A percentile compares a stretch with the other conserved stretches of the same genome.
Evolutionary conservation across 345 rosid species (phyloP).

Genomic region (Microcos paniculata): DNA sequence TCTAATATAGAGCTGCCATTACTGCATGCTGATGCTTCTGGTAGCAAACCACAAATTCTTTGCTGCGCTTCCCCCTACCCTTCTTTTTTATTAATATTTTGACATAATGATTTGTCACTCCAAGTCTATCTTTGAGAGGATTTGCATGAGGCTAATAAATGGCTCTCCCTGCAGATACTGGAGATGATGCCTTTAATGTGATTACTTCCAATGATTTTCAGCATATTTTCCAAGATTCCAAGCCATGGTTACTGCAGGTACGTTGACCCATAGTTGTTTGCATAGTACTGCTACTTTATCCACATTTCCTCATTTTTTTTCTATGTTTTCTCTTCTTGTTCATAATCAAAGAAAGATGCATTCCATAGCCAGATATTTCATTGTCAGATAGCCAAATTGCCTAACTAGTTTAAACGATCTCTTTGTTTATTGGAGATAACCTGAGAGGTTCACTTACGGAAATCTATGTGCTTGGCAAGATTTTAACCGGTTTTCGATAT

Average conservation of each 20-base stretch:
- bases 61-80: no score
- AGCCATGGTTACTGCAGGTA: slow-evolving; percentile 84
- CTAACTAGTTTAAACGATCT: neutral
- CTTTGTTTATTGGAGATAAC: neutral
- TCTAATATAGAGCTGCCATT: slow-evolving; percentile 57
- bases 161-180: slow-evolving; percentile 35
- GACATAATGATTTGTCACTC: neutral
- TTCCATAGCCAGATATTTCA: neutral
- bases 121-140: neutral
- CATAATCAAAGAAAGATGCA: neutral
- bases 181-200: slow-evolving; percentile 42
- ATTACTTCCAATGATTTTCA: slow-evolving; percentile 54
- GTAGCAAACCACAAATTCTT: slow-evolving; percentile 54
- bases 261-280: neutral
- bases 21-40: slow-evolving; percentile 53
- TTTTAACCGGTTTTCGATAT: neutral
- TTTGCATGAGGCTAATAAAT: slow-evolving; percentile 12
- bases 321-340: neutral
- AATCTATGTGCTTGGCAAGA: neutral
- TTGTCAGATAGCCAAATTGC: neutral
- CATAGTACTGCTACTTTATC: neutral
- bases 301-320: neutral
- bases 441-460: neutral
- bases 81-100: no score
- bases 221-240: slow-evolving; percentile 44